A percentile compares a stretch with the other conserved stretches of the same genome.
Conservation (phyloP, 202 grass and related monocot species). For the Carex arenaria region DNA sequence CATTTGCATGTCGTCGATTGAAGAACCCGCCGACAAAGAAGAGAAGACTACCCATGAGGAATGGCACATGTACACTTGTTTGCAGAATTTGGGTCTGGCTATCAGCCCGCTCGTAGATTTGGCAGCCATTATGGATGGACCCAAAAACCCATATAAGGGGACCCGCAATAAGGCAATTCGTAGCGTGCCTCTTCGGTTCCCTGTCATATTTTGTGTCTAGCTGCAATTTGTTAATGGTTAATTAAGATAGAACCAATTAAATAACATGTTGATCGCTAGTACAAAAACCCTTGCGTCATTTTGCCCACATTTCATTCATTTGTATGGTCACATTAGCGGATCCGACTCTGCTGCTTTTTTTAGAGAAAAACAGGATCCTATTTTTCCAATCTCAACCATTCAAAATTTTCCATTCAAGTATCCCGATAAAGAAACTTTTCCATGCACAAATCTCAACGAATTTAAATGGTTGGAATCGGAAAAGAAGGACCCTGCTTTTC, state of each 20-base stretch:
- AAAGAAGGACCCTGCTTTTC: too few species aligned
- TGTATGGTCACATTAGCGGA: neutral
- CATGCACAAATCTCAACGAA: too few species aligned
- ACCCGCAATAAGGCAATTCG: conserved; percentile 40
- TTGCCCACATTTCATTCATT: neutral
- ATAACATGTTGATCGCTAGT: too few species aligned
- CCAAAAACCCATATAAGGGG: conserved; percentile 61
- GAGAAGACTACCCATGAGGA: conserved; percentile 64
- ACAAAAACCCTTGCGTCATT: neutral
- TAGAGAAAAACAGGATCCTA: too few species aligned
- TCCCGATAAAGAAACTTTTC: too few species aligned
- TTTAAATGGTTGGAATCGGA: too few species aligned
- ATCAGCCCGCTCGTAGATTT: conserved; percentile 76
- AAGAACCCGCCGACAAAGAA: conserved; percentile 54
- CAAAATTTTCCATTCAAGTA: too few species aligned
- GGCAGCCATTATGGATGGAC: conserved; percentile 53
- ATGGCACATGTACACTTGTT: conserved; percentile 55
- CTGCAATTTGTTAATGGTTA: neutral
- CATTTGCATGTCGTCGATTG: conserved; percentile 23
- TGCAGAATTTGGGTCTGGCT: conserved; percentile 71
- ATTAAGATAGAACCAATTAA: too few species aligned
- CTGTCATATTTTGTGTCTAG: conserved; percentile 7
- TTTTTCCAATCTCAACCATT: too few species aligned
- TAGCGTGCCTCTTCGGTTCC: conserved; percentile 26
- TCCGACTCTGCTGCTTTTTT: too few species aligned